A percentile compares a stretch with the other conserved stretches of the same genome.
Evolutionary conservation across 306 rosid species (phyloP).

Genomic region (Citrullus mucosospermus): DNA sequence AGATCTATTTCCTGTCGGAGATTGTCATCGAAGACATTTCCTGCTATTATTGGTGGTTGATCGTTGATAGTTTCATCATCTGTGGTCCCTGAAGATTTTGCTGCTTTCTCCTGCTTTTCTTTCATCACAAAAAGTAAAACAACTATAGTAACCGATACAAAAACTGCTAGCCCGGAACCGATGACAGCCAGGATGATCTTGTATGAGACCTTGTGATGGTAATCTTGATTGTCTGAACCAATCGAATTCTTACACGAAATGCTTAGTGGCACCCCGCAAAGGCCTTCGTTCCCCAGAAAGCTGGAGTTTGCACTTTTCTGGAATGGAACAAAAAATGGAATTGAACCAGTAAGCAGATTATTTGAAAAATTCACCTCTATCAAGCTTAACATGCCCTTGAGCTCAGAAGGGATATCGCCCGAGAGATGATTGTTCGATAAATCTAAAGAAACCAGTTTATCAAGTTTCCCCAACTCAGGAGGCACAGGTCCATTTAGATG

Average conservation of each 20-base stretch:
- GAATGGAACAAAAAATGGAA: conserved; percentile 76
- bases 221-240: conserved; percentile 26
- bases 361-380: conserved; percentile 95
- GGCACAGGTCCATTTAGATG: conserved; percentile 79
- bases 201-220: conserved; percentile 83
- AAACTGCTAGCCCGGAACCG: conserved; percentile 87
- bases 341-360: conserved; percentile 64
- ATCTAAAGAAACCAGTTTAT: conserved; percentile 90
- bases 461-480: conserved; percentile 73
- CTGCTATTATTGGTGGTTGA: conserved; percentile 63
- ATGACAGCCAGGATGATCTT: conserved; percentile 75
- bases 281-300: conserved; percentile 67
- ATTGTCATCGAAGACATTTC: conserved; percentile 72
- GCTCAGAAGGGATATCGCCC: conserved; percentile 60
- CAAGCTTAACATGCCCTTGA: conserved; percentile 94
- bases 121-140: conserved; percentile 80
- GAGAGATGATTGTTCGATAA: conserved; percentile 79
- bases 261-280: conserved; percentile 85
- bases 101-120: conserved; percentile 81
- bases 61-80: conserved; percentile 31
- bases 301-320: conserved; percentile 85
- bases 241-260: conserved; percentile 43
- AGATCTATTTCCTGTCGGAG: conserved; percentile 86
- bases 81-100: conserved; percentile 50
- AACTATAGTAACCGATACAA: conserved; percentile 67